These are phyloP conservation scores for Pseudozyma sp. DNA, from an alignment of 1,284 basidiomycete species.

Conservation along the genomic window DNA sequence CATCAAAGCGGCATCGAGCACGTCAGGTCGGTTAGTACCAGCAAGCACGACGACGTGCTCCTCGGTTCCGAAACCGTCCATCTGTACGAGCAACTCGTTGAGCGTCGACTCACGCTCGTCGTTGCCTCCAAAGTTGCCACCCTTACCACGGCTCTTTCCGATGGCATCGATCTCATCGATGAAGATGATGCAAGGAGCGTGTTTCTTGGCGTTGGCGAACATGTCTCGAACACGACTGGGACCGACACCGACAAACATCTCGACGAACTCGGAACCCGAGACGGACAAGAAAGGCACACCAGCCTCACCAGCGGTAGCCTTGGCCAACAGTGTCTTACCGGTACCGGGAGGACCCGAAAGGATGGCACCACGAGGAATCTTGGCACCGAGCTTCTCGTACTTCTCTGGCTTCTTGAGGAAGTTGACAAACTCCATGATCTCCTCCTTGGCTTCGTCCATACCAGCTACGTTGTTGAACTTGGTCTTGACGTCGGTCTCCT, in stretches of 20 bases:
- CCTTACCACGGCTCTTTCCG: slow-evolving; percentile 92
- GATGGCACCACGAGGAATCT: slow-evolving; percentile 98
- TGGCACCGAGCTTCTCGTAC: slow-evolving; percentile 96
- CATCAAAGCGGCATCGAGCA: slow-evolving; percentile 92
- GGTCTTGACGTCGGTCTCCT: slow-evolving; percentile 92
- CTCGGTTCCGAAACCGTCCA: slow-evolving; percentile 97
- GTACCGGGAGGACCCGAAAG: slow-evolving; percentile 98
- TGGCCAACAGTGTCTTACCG: slow-evolving; percentile 96
- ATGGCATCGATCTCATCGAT: slow-evolving; percentile 81
- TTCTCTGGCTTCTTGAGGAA: slow-evolving; percentile 95
- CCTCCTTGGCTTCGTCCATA: slow-evolving; percentile 99
- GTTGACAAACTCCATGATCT: slow-evolving; percentile 99
- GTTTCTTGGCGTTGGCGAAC: slow-evolving; percentile 96
- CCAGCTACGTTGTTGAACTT: slow-evolving; percentile 97
- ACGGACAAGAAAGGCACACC: slow-evolving; percentile 97
- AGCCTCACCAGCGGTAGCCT: slow-evolving; percentile 97
- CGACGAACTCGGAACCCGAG: slow-evolving; percentile 98
- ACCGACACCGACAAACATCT: slow-evolving; percentile 99
- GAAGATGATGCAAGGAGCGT: slow-evolving; percentile 93
- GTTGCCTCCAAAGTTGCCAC: slow-evolving; percentile 89
- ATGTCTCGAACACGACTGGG: slow-evolving; percentile 96
- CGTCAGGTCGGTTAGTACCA: slow-evolving; percentile 95
- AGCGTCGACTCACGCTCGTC: slow-evolving; percentile 98
- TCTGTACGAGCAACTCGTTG: slow-evolving; percentile 97
- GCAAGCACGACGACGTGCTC: slow-evolving; percentile 97